phyloP scores from a whole-genome alignment of 768 basidiomycete species.

The Naganishia vishniacii region DNA sequence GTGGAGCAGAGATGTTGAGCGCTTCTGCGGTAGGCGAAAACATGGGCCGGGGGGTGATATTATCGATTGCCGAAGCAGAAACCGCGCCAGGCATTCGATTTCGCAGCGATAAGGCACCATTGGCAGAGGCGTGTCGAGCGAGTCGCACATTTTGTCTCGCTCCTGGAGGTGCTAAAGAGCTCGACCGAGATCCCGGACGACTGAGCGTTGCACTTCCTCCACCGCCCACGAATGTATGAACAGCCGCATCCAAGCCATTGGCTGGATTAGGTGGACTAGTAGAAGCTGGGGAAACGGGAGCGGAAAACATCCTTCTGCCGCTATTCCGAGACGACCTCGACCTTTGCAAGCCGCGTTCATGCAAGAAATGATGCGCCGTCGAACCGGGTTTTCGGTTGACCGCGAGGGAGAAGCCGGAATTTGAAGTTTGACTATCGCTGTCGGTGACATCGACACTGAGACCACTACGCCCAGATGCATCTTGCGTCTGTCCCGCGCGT shows the following conservation, averaged over 20 bases:
- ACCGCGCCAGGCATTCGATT: not conserved
- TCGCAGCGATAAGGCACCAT: not conserved
- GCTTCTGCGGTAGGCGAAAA: slow-evolving; percentile 26
- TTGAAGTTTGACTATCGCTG: slow-evolving; percentile 7
- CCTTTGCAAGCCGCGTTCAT: slow-evolving; percentile 3
- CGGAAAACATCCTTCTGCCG: slow-evolving; percentile 24
- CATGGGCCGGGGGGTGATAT: slow-evolving; percentile 5
- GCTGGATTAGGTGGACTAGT: slow-evolving; percentile 11
- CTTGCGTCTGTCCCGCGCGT: not conserved
- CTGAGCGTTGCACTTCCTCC: not conserved
- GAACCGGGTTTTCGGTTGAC: not conserved
- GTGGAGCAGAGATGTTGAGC: not conserved
- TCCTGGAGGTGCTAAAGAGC: slow-evolving; percentile 6
- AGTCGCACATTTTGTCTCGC: slow-evolving; percentile 9
- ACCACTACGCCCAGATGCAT: not conserved
- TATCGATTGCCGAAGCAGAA: slow-evolving; percentile 8
- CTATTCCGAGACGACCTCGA: not conserved
- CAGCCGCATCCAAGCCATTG: not conserved
- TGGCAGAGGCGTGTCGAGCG: slow-evolving; percentile 13
- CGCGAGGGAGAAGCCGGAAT: slow-evolving; percentile 20
- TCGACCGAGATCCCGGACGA: not conserved
- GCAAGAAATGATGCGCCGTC: slow-evolving; percentile 10
- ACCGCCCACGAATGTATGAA: not conserved
- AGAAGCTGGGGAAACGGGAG: slow-evolving; percentile 16
- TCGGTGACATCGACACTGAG: not conserved